Percentiles rank a stretch among this genome's conserved stretches.
Evolutionary conservation across 768 basidiomycete genomes (phyloP).

Genomic region (Cystofilobasidium capitatum): DNA sequence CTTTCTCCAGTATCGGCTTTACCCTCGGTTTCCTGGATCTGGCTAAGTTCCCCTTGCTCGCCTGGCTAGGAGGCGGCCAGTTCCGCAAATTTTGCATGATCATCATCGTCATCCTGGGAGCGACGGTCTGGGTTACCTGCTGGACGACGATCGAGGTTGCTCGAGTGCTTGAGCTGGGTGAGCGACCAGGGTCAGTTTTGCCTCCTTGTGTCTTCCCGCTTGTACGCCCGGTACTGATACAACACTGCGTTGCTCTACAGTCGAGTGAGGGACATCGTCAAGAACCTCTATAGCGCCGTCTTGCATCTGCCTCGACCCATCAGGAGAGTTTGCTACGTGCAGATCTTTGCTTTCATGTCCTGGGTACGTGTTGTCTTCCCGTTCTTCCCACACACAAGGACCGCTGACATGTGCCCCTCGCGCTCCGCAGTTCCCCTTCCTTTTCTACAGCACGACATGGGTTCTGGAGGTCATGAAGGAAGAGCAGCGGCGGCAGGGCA

Average conservation of each 20-base stretch:
- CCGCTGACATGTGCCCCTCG: slow-evolving; percentile 9
- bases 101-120: slow-evolving; percentile 63
- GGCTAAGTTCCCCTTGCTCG: slow-evolving; percentile 61
- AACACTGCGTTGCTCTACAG: background rate
- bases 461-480: slow-evolving; percentile 88
- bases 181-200: slow-evolving; percentile 12
- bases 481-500: slow-evolving; percentile 40
- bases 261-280: slow-evolving; percentile 51
- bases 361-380: slow-evolving; percentile 45
- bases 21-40: slow-evolving; percentile 91
- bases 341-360: slow-evolving; percentile 93
- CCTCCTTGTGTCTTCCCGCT: background rate
- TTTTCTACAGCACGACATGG: slow-evolving; percentile 90
- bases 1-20: slow-evolving; percentile 57
- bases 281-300: slow-evolving; percentile 66
- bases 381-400: background rate
- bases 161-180: slow-evolving; percentile 43
- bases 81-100: slow-evolving; percentile 94
- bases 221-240: background rate
- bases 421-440: slow-evolving; percentile 71
- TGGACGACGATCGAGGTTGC: slow-evolving; percentile 59
- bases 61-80: slow-evolving; percentile 76
- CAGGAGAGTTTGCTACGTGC: slow-evolving; percentile 80
- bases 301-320: slow-evolving; percentile 71
- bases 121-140: slow-evolving; percentile 82